These are phyloP conservation scores for Amanita polypyramis DNA, from an alignment of 768 basidiomycete species.

Conservation along the genomic window DNA sequence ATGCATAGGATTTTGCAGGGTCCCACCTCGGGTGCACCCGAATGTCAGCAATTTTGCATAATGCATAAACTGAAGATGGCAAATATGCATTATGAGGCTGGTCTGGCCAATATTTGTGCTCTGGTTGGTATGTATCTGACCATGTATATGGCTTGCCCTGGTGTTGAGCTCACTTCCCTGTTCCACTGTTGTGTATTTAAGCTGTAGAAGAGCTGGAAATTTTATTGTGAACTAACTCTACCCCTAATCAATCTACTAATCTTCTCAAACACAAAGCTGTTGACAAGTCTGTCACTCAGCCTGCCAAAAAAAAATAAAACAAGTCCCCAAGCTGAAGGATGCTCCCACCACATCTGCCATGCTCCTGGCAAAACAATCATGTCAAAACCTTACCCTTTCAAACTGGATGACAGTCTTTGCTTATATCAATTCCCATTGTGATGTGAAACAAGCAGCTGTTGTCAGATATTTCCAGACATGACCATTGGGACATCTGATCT, in stretches of 20 bases:
- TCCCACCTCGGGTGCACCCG: slow-evolving; percentile 3
- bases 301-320: slow-evolving; percentile 1
- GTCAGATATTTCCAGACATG: slow-evolving; percentile 4
- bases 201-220: background rate
- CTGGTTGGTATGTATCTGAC: background rate
- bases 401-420: slow-evolving; percentile 17
- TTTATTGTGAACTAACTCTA: background rate
- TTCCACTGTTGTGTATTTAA: background rate
- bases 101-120: background rate
- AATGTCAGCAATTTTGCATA: background rate
- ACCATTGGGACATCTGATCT: background rate
- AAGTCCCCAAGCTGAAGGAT: slow-evolving; percentile 7
- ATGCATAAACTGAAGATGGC: background rate
- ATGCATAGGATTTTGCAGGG: slow-evolving; percentile 2
- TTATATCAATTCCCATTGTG: slow-evolving; percentile 13
- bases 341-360: slow-evolving; percentile 10
- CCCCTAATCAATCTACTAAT: slow-evolving; percentile 1
- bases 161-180: background rate
- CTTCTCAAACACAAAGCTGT: slow-evolving; percentile 1
- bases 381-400: slow-evolving; percentile 13
- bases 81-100: slow-evolving; percentile 2
- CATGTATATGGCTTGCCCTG: background rate
- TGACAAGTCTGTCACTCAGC: slow-evolving; percentile 1
- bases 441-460: slow-evolving; percentile 13
- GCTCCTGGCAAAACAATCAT: background rate